These are phyloP conservation scores for Helenozyma baotianmanensis DNA, from an alignment of 805 yeast species.

Conservation along the genomic window DNA sequence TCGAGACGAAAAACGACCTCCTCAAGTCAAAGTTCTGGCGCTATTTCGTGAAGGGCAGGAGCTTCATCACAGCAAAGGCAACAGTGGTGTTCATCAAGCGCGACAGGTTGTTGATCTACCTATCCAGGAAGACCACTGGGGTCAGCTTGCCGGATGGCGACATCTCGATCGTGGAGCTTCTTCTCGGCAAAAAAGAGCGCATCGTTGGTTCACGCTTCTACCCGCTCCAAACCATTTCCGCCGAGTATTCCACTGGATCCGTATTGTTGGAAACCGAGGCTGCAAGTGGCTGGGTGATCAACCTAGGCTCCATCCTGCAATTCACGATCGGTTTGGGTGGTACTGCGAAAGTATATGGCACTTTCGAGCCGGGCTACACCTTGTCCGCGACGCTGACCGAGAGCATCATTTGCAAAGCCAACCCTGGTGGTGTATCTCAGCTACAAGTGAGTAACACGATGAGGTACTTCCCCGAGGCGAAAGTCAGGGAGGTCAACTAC, in stretches of 20 bases:
- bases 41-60: slow-evolving; percentile 1
- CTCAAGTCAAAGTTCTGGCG: slow-evolving; percentile 10
- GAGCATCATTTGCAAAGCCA: slow-evolving; percentile 11
- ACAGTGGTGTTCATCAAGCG: slow-evolving; percentile 7
- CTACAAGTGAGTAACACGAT: slow-evolving; percentile 14
- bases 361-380: too few relatives aligned
- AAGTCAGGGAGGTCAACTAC: slow-evolving; percentile 5
- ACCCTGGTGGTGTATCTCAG: slow-evolving; percentile 14
- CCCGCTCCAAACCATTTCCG: slow-evolving; percentile 11
- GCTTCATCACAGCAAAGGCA: slow-evolving; percentile 1
- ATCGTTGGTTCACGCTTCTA: slow-evolving; percentile 8
- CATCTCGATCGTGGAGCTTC: slow-evolving; percentile 8
- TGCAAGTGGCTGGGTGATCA: slow-evolving; percentile 1
- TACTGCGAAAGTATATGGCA: too few relatives aligned
- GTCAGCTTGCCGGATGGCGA: background rate
- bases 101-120: background rate
- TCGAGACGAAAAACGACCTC: slow-evolving; percentile 5
- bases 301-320: slow-evolving; percentile 1
- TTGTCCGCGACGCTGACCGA: slow-evolving; percentile 1
- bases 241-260: slow-evolving; percentile 7
- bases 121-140: too few relatives aligned
- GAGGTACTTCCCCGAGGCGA: slow-evolving; percentile 13
- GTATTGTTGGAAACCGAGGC: slow-evolving; percentile 10
- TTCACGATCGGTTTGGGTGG: too few relatives aligned
- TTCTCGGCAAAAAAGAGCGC: slow-evolving; percentile 8